Base-by-base conservation (phyloP, 345 rosid species). In the Ceriops tagal region DNA sequence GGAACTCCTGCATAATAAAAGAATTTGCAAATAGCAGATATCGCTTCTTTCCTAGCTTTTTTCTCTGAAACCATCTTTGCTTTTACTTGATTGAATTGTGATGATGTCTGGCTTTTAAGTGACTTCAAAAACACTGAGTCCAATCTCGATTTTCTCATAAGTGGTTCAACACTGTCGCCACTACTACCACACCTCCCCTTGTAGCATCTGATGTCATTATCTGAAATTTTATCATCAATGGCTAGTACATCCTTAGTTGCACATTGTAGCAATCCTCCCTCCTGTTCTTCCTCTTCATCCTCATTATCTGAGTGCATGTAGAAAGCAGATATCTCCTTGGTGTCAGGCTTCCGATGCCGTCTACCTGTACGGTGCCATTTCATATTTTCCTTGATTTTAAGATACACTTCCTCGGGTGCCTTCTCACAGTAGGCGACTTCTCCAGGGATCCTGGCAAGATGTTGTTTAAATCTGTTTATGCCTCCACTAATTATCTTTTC, bases 361-460 rank as follows among this genome's bases (percentile, higher is more conserved):
- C 83, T 86, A 53, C 89, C 90, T 64, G 89, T 80, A 32, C 90
- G 87, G 73, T 88, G 93, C 93, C 93, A 88, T 65, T 84, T 88
- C 89, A 88, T 84, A 62, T 88, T 88, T 79, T 88, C 93, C 79
- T 84, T 88, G 43, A 90, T 88, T 85, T 82, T 86, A 51, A 72
- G 81, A 76, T 81, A 90, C 43, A 86, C 89, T 64, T 88, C 92
- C 78, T 90, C 92, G 27, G 91, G 88, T 55, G 89, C 91, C 53
- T 73, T 77, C 69, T 88, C 84, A 75, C 96, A 90, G 8, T 76
- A 79, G 16, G 92, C 87, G 26, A 90, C 91, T 78, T 90, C 96
- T 46, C 92, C 96, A 62, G 92, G 92, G 71, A 88, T 90, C 75
- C 91, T 88, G 20, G 96, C 96, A 5, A 90, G 82, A 62, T 88